Evolutionary conservation across 2,329 filamentous ascomycete genomes (phyloP), one percentile per base, ranked within the genome.

Genomic region (Boeremia exigua): DNA sequence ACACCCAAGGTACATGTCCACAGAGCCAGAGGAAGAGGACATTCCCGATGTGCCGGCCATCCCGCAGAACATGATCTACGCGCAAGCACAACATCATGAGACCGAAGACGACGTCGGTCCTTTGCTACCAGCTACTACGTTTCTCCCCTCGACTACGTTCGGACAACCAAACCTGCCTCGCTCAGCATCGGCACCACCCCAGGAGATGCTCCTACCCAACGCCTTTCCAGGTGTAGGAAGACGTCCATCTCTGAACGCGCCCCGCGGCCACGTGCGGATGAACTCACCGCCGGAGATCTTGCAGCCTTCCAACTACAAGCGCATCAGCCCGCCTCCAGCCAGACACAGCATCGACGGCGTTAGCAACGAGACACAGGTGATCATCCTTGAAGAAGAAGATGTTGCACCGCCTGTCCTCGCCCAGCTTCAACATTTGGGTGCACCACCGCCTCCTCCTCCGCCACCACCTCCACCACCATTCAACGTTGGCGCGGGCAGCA

Each of bases 1-100:
- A 17, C 86, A 96, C 71, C 84, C 86, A 1, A 86, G 91, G 38
- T 87, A 94, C 63, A 82, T 83, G 72, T 84, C 86, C 62, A 76
- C 81, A 2, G 83, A 87, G 54, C 78, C 77, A 42, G 78, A 81
- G 39, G 74, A 78, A 30, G 79, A 82, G 14, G 72, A 75, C 29
- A 78, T 81, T 23, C 84, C 84, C 23, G 79, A 81, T n/a, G 79
- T 86, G 10, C 81, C 84, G 28, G 78, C 82, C 53, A 80, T 86
- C 28, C 86, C 87, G 0, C 81, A 83, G n/a, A 45, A 45, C 6
- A 34, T 23, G 19, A 23, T 47, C 34, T 53, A 53, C n/a, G 28
- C 49, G 40, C 73, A 74, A 25, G 60, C 71, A 37, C 43, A 57
- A 10, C 53, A 64, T 44, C 52, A 60, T 29, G 50, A 45, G 23